These are phyloP conservation scores for Suillus lakei DNA, from an alignment of 768 basidiomycete species.

Conservation along the genomic window DNA sequence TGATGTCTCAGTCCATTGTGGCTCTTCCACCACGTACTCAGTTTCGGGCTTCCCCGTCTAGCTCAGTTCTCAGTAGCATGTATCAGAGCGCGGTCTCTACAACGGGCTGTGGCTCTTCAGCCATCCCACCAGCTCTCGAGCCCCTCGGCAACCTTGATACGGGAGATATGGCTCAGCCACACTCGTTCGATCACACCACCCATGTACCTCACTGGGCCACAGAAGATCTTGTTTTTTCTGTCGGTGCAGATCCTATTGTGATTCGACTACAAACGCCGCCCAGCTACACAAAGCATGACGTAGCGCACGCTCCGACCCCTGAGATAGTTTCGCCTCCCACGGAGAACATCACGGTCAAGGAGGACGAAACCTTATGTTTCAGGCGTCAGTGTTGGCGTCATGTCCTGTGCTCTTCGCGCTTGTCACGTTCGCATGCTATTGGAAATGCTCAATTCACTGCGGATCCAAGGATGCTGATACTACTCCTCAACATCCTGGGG, in stretches of 20 bases:
- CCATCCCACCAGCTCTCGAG: neutral
- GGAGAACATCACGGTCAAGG: neutral
- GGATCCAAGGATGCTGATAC: constrained; percentile 15
- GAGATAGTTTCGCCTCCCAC: constrained; percentile 11
- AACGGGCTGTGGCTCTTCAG: constrained; percentile 9
- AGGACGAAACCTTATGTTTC: constrained; percentile 42
- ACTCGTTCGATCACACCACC: constrained; percentile 7
- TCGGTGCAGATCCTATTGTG: constrained; percentile 65
- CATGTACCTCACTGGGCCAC: constrained; percentile 8
- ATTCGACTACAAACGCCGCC: constrained; percentile 57
- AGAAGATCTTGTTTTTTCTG: constrained; percentile 60
- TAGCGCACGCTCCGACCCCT: constrained; percentile 10
- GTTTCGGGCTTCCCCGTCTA: constrained; percentile 43
- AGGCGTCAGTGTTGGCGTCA: constrained; percentile 50
- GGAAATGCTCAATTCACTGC: constrained; percentile 42
- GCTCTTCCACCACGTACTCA: constrained; percentile 52
- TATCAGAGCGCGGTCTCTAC: constrained; percentile 76
- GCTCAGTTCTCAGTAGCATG: constrained; percentile 66
- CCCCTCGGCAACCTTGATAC: constrained; percentile 1
- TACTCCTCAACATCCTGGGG: constrained; percentile 17
- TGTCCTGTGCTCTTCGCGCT: constrained; percentile 61
- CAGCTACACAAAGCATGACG: constrained; percentile 21
- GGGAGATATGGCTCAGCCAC: constrained; percentile 7
- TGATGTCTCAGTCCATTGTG: constrained; percentile 79
- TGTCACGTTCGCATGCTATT: constrained; percentile 59